Conservation (phyloP, 768 basidiomycete genomes). For the Trametes cinnabarina region DNA sequence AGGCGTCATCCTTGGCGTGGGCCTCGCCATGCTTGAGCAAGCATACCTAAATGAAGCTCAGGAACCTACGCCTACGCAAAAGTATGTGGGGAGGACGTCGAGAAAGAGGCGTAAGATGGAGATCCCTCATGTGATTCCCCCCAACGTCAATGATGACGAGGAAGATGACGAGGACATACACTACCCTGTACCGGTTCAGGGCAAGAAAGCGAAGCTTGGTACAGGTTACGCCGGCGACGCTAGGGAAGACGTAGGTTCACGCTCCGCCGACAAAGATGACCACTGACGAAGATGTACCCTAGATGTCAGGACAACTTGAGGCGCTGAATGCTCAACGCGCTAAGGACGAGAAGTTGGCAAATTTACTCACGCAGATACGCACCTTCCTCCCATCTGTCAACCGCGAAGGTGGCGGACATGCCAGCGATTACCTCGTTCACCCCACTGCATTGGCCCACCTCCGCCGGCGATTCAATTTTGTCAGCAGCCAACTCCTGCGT, state of each 20-base stretch:
- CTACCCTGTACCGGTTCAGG: constrained; percentile 39
- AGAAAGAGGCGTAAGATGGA: constrained; percentile 43
- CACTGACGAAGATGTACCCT: neutral
- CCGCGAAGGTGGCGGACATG: constrained; percentile 68
- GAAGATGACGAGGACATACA: constrained; percentile 56
- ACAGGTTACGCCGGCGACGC: constrained; percentile 84
- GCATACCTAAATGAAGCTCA: constrained; percentile 57
- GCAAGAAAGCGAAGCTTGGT: constrained; percentile 74
- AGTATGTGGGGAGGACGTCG: constrained; percentile 25
- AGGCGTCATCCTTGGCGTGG: constrained; percentile 88
- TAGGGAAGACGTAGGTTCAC: constrained; percentile 75
- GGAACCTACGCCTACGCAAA: constrained; percentile 31
- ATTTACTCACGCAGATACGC: constrained; percentile 69
- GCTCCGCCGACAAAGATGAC: neutral
- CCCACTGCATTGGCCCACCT: constrained; percentile 91
- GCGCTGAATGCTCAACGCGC: constrained; percentile 68
- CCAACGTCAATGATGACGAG: constrained; percentile 37
- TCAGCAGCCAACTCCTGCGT: constrained; percentile 80
- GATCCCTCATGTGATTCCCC: constrained; percentile 23
- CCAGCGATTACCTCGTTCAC: constrained; percentile 90
- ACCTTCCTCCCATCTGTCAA: constrained; percentile 80
- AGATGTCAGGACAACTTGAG: constrained; percentile 66
- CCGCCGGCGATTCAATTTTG: constrained; percentile 84
- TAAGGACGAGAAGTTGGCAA: constrained; percentile 74
- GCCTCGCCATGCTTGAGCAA: constrained; percentile 81